A percentile compares a stretch with the other conserved stretches of the same genome.
Conservation (phyloP, 1,284 basidiomycete genomes). For the Fomitopsis palustris region DNA sequence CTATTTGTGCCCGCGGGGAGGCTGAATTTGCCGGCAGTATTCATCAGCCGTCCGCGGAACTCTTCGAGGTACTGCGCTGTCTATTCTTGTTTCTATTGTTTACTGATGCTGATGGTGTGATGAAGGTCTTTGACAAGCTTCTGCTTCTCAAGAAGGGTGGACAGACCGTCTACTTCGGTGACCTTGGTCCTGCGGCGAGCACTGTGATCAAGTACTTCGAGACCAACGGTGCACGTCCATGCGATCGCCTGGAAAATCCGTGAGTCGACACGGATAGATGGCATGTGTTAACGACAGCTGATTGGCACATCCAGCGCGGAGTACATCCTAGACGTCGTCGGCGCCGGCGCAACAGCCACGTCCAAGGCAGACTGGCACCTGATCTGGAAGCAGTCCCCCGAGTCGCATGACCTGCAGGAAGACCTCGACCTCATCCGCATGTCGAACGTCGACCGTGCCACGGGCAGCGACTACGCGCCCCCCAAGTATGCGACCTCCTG, state of each 20-base stretch:
- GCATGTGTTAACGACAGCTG: neutral
- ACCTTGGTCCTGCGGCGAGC: conserved; percentile 54
- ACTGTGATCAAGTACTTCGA: conserved; percentile 69
- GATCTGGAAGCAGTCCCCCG: conserved; percentile 25
- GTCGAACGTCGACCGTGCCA: conserved; percentile 21
- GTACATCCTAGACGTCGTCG: conserved; percentile 65
- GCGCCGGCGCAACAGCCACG: conserved; percentile 45
- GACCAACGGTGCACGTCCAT: conserved; percentile 43
- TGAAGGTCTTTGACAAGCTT: conserved; percentile 57
- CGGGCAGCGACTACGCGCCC: conserved; percentile 21
- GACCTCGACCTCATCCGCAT: conserved; percentile 25
- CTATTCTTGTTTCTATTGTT: no score
- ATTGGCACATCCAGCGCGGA: conserved; percentile 30
- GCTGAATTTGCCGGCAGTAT: conserved; percentile 19
- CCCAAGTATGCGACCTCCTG: conserved; percentile 48
- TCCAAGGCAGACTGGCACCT: conserved; percentile 27
- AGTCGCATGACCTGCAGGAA: conserved; percentile 19
- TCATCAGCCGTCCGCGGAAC: conserved; percentile 68
- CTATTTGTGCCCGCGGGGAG: neutral
- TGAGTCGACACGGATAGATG: conserved; percentile 15
- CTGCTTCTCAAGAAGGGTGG: conserved; percentile 59
- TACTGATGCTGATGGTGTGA: no score
- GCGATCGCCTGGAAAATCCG: conserved; percentile 37
- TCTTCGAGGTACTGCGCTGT: conserved; percentile 35
- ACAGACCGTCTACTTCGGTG: conserved; percentile 74